Percentiles rank a stretch among this genome's conserved stretches.
Conservation (phyloP, 208 protist genomes). For the Porcisia hertigi region DNA sequence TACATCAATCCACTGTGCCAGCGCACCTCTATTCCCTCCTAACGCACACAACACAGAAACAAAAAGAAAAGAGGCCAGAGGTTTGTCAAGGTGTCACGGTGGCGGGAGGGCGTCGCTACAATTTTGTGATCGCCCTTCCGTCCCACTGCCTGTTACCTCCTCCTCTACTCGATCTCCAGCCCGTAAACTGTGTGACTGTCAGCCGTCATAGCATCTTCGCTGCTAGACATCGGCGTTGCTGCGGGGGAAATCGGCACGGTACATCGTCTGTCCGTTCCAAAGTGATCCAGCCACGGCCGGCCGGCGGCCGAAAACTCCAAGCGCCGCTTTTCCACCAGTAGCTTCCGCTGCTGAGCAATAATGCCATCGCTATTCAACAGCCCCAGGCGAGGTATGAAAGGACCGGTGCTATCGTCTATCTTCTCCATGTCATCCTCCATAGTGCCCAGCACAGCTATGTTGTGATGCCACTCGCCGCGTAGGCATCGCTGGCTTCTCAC, state of each 20-base stretch:
- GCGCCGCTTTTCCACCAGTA: conserved; percentile 61
- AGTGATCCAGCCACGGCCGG: conserved; percentile 58
- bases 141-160: background rate
- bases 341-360: conserved; percentile 60
- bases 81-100: background rate
- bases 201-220: background rate
- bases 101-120: background rate
- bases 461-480: conserved; percentile 85
- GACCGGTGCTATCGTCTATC: conserved; percentile 39
- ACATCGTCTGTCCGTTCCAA: conserved; percentile 6
- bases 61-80: background rate
- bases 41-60: background rate
- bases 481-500: conserved; percentile 69
- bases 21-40: background rate
- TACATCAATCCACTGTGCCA: background rate
- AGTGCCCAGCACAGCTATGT: conserved; percentile 72
- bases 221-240: background rate
- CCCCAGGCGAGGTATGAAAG: conserved; percentile 81
- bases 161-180: conserved; percentile 27
- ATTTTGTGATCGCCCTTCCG: background rate
- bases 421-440: conserved; percentile 83
- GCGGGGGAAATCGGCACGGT: background rate
- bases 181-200: conserved; percentile 13
- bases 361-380: conserved; percentile 68
- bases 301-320: conserved; percentile 52